A percentile compares a stretch with the other conserved stretches of the same genome.
These are phyloP conservation scores for Oenanthe javanica DNA, from an alignment of 140 eudicot genomes.

Conservation along the genomic window DNA sequence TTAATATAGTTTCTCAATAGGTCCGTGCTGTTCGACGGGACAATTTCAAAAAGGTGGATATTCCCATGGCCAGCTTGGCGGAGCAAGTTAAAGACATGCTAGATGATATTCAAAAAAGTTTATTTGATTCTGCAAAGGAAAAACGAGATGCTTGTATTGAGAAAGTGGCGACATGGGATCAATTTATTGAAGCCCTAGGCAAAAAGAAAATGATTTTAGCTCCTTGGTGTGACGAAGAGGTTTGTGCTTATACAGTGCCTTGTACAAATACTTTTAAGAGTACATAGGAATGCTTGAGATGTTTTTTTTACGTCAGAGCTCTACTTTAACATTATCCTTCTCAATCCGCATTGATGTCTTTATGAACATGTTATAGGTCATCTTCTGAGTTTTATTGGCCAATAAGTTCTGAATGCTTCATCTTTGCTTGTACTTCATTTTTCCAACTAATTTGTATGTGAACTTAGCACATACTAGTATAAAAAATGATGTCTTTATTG, in stretches of 20 bases:
- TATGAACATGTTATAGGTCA: not conserved
- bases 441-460: not conserved
- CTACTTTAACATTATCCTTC: not conserved
- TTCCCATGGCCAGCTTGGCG: slow-evolving; percentile 61
- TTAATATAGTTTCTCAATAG: slow-evolving; percentile 19
- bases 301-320: not conserved
- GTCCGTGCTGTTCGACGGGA: slow-evolving; percentile 86
- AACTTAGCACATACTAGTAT: not conserved
- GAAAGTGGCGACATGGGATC: slow-evolving; percentile 72
- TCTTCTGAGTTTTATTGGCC: not conserved
- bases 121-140: slow-evolving; percentile 62
- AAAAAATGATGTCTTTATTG: not conserved
- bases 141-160: slow-evolving; percentile 80
- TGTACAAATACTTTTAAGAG: not conserved
- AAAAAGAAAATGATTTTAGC: slow-evolving; percentile 89
- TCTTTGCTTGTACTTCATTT: not conserved
- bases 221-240: slow-evolving; percentile 99
- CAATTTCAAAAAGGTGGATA: slow-evolving; percentile 50
- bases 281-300: not conserved
- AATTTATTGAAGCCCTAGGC: slow-evolving; percentile 64
- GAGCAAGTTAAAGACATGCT: slow-evolving; percentile 56
- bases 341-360: not conserved
- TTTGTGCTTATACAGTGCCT: slow-evolving; percentile 12
- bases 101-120: slow-evolving; percentile 49
- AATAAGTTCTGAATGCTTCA: not conserved